Evolutionary conservation across 768 basidiomycete species (phyloP).

Genomic region (Mycena venus): DNA sequence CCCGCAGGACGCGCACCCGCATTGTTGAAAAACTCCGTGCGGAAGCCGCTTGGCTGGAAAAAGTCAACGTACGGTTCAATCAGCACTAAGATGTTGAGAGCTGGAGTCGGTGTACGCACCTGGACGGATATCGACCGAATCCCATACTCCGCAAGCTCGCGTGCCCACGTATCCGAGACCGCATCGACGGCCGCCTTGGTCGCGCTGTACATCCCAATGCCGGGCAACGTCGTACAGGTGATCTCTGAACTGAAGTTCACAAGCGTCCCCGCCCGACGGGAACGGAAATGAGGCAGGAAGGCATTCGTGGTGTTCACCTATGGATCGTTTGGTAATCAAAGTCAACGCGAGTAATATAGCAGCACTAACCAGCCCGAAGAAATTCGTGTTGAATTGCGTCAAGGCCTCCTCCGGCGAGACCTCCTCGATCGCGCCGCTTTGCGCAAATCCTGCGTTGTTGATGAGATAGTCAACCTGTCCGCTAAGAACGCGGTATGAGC

Average conservation of each 20-base stretch:
- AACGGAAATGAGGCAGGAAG: slow-evolving; percentile 1
- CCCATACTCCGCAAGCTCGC: slow-evolving; percentile 3
- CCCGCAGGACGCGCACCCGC: background rate
- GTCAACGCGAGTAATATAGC: background rate
- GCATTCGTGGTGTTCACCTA: slow-evolving; percentile 4
- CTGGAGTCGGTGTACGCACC: background rate
- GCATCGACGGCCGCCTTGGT: background rate
- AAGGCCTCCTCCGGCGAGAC: background rate
- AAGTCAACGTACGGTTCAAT: no score
- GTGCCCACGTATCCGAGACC: slow-evolving; percentile 1
- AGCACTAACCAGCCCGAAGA: background rate
- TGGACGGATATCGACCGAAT: background rate
- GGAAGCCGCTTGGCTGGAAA: background rate
- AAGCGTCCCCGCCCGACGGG: background rate
- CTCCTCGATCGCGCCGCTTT: slow-evolving; percentile 5
- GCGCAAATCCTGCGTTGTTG: slow-evolving; percentile 9
- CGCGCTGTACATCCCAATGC: background rate
- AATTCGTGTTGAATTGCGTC: slow-evolving; percentile 5
- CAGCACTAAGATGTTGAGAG: background rate
- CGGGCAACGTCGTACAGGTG: background rate
- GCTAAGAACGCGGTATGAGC: background rate
- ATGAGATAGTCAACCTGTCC: slow-evolving; percentile 10
- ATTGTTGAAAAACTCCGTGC: background rate
- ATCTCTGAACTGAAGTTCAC: background rate
- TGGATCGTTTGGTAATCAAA: background rate